phyloP scores from a whole-genome alignment of 768 basidiomycete genomes.

The Serendipita sp. region DNA sequence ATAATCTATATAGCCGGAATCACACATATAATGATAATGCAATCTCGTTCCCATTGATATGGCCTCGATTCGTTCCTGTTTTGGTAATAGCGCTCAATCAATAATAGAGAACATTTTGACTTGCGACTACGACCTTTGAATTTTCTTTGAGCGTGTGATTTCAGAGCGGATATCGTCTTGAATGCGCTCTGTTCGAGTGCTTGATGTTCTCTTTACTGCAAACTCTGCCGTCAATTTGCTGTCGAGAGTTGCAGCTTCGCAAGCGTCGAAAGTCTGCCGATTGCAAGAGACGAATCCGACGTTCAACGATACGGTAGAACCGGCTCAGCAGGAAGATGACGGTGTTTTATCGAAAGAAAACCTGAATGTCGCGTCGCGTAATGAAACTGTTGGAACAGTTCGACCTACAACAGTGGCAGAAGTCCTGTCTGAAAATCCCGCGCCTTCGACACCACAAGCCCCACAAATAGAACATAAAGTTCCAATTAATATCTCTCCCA shows the following conservation, averaged over 20 bases:
- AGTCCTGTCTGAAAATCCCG: neutral
- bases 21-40: neutral
- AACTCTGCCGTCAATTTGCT: neutral
- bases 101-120: neutral
- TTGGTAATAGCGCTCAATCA: neutral
- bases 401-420: neutral
- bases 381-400: neutral
- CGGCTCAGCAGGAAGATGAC: neutral
- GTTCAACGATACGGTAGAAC: neutral
- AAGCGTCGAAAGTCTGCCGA: neutral
- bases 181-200: constrained; percentile 7
- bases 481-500: neutral
- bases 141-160: neutral
- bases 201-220: neutral
- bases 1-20: neutral
- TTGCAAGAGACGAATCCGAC: neutral
- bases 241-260: neutral
- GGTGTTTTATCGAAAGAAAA: neutral
- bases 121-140: neutral
- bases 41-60: neutral
- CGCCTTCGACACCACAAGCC: neutral
- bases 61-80: neutral
- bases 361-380: neutral
- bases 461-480: neutral
- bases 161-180: neutral